phyloP scores from a whole-genome alignment of 2,329 filamentous ascomycete species.

The Paecilomyces fulvus region DNA sequence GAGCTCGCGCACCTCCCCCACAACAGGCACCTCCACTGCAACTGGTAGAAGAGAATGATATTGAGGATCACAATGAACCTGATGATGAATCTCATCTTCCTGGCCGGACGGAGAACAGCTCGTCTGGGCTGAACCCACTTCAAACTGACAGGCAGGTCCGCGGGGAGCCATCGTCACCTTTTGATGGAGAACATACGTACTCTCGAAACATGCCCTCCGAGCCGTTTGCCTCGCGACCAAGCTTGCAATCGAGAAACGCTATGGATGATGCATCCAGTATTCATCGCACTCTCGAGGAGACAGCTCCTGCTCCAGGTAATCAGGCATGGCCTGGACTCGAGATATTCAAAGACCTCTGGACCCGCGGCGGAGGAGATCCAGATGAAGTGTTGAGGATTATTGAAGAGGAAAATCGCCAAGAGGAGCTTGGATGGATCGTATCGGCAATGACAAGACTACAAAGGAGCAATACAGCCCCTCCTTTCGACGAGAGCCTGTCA shows the following conservation, averaged over 20 bases:
- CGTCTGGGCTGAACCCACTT: neutral
- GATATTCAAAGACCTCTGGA: conserved; percentile 49
- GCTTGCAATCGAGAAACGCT: conserved; percentile 38
- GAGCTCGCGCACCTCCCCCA: conserved; percentile 8
- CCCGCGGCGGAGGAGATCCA: conserved; percentile 52
- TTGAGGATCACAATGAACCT: conserved; percentile 4
- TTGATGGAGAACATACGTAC: conserved; percentile 3
- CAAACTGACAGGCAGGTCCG: neutral
- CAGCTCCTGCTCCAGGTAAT: conserved; percentile 1
- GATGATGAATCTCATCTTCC: conserved; percentile 2
- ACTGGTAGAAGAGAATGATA: conserved; percentile 5
- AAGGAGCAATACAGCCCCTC: neutral
- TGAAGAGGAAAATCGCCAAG: conserved; percentile 50
- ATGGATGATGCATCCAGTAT: conserved; percentile 42
- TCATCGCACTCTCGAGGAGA: conserved; percentile 40
- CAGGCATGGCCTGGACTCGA: conserved; percentile 26
- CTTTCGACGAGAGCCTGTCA: conserved; percentile 2
- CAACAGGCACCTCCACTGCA: conserved; percentile 7
- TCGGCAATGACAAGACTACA: conserved; percentile 39
- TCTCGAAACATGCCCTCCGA: neutral
- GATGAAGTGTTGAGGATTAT: conserved; percentile 54
- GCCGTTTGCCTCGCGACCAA: conserved; percentile 25
- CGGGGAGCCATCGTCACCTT: neutral
- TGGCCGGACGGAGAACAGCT: neutral
- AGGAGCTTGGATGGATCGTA: conserved; percentile 53